These are phyloP conservation scores for Crithidia thermophila DNA, from an alignment of 208 protist species.

Conservation along the genomic window DNA sequence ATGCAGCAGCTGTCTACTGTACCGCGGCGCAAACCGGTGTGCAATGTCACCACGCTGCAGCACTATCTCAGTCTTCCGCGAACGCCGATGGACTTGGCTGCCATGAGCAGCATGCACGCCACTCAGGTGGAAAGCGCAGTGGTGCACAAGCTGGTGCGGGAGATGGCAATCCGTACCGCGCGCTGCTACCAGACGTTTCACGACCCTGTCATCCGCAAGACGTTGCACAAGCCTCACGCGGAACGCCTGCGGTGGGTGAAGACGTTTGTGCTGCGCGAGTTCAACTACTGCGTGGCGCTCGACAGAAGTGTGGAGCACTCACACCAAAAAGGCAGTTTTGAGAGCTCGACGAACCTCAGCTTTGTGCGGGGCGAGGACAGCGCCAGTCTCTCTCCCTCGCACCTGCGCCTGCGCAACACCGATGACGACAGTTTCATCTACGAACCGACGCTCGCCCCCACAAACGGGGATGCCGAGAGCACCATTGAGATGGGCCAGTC, in stretches of 20 bases:
- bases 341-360: conserved; percentile 19
- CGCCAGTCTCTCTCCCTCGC: background rate
- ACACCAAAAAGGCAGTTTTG: conserved; percentile 22
- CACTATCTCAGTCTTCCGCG: conserved; percentile 53
- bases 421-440: conserved; percentile 23
- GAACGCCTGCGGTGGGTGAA: conserved; percentile 57
- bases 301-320: conserved; percentile 38
- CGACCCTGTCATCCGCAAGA: conserved; percentile 44
- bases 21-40: conserved; percentile 20
- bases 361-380: conserved; percentile 9
- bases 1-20: no score
- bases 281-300: conserved; percentile 70
- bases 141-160: conserved; percentile 38
- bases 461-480: background rate
- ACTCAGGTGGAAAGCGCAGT: conserved; percentile 19
- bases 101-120: conserved; percentile 34
- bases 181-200: conserved; percentile 62
- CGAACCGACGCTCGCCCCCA: background rate
- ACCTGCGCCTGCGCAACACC: conserved; percentile 12
- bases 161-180: conserved; percentile 81
- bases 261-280: conserved; percentile 68
- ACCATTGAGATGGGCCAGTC: background rate
- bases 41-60: conserved; percentile 16
- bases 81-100: conserved; percentile 50
- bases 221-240: conserved; percentile 41